Base-by-base conservation (phyloP, 805 yeast genomes). In the Barnettozyma botsteinii region DNA sequence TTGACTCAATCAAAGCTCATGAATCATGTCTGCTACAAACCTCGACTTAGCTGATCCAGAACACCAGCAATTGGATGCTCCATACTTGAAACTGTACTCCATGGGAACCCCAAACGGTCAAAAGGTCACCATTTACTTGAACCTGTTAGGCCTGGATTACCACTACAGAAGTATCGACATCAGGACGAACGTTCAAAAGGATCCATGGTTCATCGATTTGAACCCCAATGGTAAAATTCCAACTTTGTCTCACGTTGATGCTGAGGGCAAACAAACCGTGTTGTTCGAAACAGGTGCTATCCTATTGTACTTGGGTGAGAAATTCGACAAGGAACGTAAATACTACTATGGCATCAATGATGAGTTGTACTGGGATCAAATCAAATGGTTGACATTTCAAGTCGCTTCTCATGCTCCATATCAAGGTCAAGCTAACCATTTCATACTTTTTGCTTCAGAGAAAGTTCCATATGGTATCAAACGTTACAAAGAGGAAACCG, bases 191-290 rank as follows among this genome's bases (percentile, higher is more conserved):
- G 74, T 58, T 30, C 80, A 77, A 42, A 78, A 79, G 52, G 71
- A 73, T 46, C 73, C 67, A 7, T 74, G 81, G 79, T 80, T 65
- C 48, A 53, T 76, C 36, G 64, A 71, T 39, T 56, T 76, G 52
- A 77, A 79, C 55, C 79, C 81, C 15, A 78, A 79, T 50, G 85
- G 86, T 5, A 64, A 77, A 50, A 73, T 81, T 37, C 86, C 87
- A 21, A 67, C 78, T 0, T 56, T 81, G 26, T 63, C 55, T 27
- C 69, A 66, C 35, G 61, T 54, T 26, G 53, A 57, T 32, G 42
- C 52, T 5, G 38, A 69, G 5, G 79, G 77, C 4, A 57, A 70
- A 30, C 56, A 56, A 7, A 64, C 65, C 23, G 61, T 72, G 18
- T 53, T 81, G 21, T 69, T 70, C 48, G 85, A 80, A 59, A 67